Percentiles rank a stretch among this genome's conserved stretches.
Evolutionary conservation across 331 rosid genomes (phyloP).

Genomic region (Acacia pycnantha): DNA sequence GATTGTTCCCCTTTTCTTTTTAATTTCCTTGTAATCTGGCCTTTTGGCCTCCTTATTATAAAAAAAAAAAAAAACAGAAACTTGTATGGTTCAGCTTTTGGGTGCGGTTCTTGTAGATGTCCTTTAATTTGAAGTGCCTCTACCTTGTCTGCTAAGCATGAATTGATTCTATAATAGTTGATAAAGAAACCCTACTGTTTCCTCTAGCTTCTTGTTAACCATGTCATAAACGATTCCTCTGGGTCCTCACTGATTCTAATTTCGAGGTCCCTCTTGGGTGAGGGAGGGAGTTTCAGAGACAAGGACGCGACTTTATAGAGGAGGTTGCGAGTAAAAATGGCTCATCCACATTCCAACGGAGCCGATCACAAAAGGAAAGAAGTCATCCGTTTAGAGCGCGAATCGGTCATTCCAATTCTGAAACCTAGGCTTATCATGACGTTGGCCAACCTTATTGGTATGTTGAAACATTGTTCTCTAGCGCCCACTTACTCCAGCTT

Average conservation of each 20-base stretch:
- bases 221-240: background rate
- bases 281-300: background rate
- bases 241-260: background rate
- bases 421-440: slow-evolving; percentile 75
- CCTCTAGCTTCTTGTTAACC: slow-evolving; percentile 11
- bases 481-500: background rate
- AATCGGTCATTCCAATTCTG: slow-evolving; percentile 76
- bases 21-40: too few species aligned
- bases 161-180: slow-evolving; percentile 32
- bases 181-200: slow-evolving; percentile 36
- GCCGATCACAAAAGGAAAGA: slow-evolving; percentile 38
- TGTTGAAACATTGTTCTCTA: background rate
- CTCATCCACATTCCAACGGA: background rate
- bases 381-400: slow-evolving; percentile 78
- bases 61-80: too few species aligned
- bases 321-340: slow-evolving; percentile 6
- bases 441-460: slow-evolving; percentile 82
- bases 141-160: slow-evolving; percentile 32
- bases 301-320: background rate
- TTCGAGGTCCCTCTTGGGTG: background rate
- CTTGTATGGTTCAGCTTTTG: slow-evolving; percentile 15
- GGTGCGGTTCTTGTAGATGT: slow-evolving; percentile 21
- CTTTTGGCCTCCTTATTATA: too few species aligned
- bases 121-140: slow-evolving; percentile 28
- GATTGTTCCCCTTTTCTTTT: too few species aligned